Evolutionary conservation across 2,329 filamentous ascomycete genomes (phyloP), one percentile per base, ranked within the genome.

Genomic region (Trichophaea hybrida): DNA sequence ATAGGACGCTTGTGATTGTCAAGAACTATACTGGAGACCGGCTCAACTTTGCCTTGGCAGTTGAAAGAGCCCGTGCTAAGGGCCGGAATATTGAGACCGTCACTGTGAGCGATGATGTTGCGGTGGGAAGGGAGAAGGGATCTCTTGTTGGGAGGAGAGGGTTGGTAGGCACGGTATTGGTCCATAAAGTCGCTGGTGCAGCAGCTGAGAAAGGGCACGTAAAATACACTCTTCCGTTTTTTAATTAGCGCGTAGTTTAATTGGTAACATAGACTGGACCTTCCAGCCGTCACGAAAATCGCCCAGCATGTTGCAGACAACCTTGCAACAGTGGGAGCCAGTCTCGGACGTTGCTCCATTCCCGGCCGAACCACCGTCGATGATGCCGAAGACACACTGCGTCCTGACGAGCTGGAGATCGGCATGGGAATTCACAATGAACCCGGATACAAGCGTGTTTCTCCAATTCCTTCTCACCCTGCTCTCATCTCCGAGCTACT

Each of bases 71-170:
- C n/a, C 83, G 85, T 61, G 88, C 88, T 1, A 80, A 81, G 0
- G 90, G 88, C 0, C 73, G 88, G 34, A 74, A 81, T 17, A 49
- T 46, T 46, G 85, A 86, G 0, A 86, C 94, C 71, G 94, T 96
- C 84, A 85, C 94, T 8, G 87, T 96, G 6, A 88, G 84, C 6
- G 91, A 97, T 69, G 90, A 96, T 72, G 89, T 90, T 2, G 89
- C 89, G 51, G 89, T 96, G 44, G 89, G 89, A 1, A 77, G 88
- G 60, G 77, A 75, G 55, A 84, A 84, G 70, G 84, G 86, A 8
- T 89, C 90, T 15, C 96, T 95, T 71, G 90, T 96, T 7, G 91
- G 91, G 1, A 76, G 91, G 56, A 80, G 91, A 69, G 90, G 90
- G 57, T 91, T 96, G 71, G 89, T 88, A 3, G 90, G 90, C 37